A percentile compares a stretch with the other conserved stretches of the same genome.
Evolutionary conservation across 768 basidiomycete species (phyloP).

Genomic region (Tylopilus sp.): DNA sequence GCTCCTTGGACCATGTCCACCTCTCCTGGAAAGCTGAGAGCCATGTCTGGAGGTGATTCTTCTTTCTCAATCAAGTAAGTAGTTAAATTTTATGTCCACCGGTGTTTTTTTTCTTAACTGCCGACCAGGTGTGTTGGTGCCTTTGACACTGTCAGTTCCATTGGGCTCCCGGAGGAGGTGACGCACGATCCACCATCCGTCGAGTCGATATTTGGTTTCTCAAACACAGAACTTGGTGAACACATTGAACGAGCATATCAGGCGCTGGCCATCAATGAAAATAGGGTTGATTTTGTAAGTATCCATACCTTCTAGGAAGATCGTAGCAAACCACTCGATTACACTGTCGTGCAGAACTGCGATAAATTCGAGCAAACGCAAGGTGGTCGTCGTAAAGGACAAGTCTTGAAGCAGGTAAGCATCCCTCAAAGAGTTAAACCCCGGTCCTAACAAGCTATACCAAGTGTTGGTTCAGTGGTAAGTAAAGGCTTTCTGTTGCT

Average conservation of each 20-base stretch:
- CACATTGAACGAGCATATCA: conserved; percentile 68
- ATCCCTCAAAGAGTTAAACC: neutral
- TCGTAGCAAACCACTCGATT: neutral
- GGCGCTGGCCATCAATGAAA: conserved; percentile 69
- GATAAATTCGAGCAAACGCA: conserved; percentile 62
- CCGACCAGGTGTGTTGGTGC: conserved; percentile 60
- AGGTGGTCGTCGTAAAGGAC: conserved; percentile 49
- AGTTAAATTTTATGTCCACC: neutral
- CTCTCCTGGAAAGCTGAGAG: conserved; percentile 53
- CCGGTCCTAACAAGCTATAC: conserved; percentile 5
- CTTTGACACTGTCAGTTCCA: conserved; percentile 72
- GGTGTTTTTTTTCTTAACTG: conserved; percentile 1
- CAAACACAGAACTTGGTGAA: conserved; percentile 53
- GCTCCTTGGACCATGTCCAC: conserved; percentile 49
- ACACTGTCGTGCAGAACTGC: conserved; percentile 48
- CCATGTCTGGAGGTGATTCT: conserved; percentile 40
- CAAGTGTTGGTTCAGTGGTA: conserved; percentile 73
- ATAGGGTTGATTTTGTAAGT: conserved; percentile 64
- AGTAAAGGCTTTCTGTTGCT: conserved; percentile 8
- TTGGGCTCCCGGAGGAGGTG: conserved; percentile 68
- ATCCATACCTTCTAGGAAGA: neutral
- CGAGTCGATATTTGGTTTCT: conserved; percentile 61
- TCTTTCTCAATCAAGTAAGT: conserved; percentile 63
- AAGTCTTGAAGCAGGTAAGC: conserved; percentile 59
- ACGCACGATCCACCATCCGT: conserved; percentile 41